phyloP scores from a whole-genome alignment of 805 yeast genomes.

The Candida gorgasii region DNA sequence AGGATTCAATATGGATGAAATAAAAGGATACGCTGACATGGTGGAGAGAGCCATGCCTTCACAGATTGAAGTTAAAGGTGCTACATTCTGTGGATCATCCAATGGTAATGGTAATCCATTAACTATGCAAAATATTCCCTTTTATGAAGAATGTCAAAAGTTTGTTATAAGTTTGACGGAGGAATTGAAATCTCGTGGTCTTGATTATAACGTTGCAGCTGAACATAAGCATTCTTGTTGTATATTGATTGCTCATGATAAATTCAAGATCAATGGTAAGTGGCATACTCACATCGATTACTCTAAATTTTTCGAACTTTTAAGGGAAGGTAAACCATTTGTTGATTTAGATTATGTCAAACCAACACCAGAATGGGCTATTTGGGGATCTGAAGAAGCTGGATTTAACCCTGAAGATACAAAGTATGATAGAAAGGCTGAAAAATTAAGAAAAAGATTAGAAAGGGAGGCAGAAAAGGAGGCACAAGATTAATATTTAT shows the following conservation, averaged over 20 bases:
- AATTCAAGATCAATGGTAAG: conserved; percentile 65
- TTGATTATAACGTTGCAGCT: conserved; percentile 81
- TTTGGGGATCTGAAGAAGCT: conserved; percentile 80
- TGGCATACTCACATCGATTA: conserved; percentile 94
- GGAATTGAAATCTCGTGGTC: conserved; percentile 65
- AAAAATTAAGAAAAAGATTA: conserved; percentile 48
- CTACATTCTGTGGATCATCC: conserved; percentile 92
- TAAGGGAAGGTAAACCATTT: conserved; percentile 65
- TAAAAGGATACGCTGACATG: conserved; percentile 81
- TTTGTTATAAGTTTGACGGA: conserved; percentile 67
- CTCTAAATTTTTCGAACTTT: conserved; percentile 67
- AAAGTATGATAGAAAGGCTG: conserved; percentile 64
- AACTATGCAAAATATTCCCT: conserved; percentile 95
- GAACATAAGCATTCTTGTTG: conserved; percentile 97
- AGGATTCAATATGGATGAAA: conserved; percentile 85
- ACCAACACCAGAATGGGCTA: conserved; percentile 89
- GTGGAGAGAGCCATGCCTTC: conserved; percentile 81
- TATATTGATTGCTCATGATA: conserved; percentile 74
- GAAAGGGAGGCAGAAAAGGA: conserved; percentile 30
- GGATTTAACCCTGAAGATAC: conserved; percentile 90
- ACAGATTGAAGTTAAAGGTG: conserved; percentile 90
- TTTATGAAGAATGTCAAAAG: conserved; percentile 81
- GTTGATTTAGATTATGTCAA: conserved; percentile 77
- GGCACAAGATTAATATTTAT: background rate
- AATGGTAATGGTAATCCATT: conserved; percentile 80